Conservation (phyloP, 1,284 basidiomycete genomes). For the Cryptococcus sp. region DNA sequence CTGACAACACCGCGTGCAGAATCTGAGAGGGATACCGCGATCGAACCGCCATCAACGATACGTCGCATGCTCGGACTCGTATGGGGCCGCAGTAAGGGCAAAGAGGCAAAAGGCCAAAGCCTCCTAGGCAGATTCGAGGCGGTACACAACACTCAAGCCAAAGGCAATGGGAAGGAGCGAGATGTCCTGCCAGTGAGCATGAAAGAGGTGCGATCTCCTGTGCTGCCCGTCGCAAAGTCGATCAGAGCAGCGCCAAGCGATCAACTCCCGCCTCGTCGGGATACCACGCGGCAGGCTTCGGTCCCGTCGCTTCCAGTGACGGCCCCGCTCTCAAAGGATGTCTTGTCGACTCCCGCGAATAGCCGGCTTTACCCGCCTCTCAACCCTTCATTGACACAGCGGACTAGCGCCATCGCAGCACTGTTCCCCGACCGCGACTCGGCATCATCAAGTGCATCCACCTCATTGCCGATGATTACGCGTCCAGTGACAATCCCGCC, state of each 20-base stretch:
- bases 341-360: too few relatives aligned
- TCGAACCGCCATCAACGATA: slow-evolving; percentile 30
- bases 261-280: too few relatives aligned
- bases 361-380: slow-evolving; percentile 30
- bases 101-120: background rate
- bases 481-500: slow-evolving; percentile 3
- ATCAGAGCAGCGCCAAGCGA: too few relatives aligned
- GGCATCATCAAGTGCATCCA: slow-evolving; percentile 2
- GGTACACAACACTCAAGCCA: background rate
- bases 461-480: background rate
- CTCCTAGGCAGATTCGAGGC: slow-evolving; percentile 7
- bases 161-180: background rate
- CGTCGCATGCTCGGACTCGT: slow-evolving; percentile 25
- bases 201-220: background rate
- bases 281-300: too few relatives aligned
- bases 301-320: too few relatives aligned
- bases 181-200: background rate
- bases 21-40: background rate
- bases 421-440: slow-evolving; percentile 24
- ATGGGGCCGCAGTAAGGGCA: slow-evolving; percentile 10
- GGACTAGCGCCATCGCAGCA: slow-evolving; percentile 31
- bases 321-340: too few relatives aligned
- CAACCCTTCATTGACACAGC: slow-evolving; percentile 27
- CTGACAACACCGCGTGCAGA: slow-evolving; percentile 3
- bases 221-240: too few relatives aligned